Conservation (phyloP, 208 protist species). For the Leishmania mexicana region DNA sequence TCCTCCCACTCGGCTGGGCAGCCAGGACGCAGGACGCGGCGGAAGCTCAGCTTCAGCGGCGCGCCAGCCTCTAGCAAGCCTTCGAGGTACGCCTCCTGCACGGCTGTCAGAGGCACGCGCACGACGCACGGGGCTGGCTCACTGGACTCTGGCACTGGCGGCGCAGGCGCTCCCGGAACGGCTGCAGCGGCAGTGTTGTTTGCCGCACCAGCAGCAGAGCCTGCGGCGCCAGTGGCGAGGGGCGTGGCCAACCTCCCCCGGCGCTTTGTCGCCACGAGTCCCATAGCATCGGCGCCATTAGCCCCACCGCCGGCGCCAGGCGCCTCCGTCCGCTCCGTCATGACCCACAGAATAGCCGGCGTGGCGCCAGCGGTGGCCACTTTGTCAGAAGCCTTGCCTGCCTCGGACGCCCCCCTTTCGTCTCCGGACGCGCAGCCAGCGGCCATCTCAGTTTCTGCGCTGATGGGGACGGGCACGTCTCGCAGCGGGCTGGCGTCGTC, state of each 20-base stretch:
- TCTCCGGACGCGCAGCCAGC: not conserved
- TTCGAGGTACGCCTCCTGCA: constrained; percentile 55
- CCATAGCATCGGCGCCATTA: constrained; percentile 2
- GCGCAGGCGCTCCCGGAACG: constrained; percentile 27
- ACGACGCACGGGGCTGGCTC: constrained; percentile 71
- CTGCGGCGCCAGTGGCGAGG: not conserved
- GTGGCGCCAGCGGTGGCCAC: not conserved
- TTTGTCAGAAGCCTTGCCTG: not conserved
- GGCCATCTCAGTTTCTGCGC: constrained; percentile 10
- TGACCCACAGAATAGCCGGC: constrained; percentile 37
- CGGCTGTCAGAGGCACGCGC: constrained; percentile 67
- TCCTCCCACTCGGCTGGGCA: constrained; percentile 88
- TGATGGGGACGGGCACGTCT: constrained; percentile 56
- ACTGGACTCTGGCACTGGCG: constrained; percentile 45
- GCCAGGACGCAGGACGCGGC: constrained; percentile 61
- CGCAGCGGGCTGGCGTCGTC: constrained; percentile 57
- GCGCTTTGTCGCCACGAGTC: constrained; percentile 17
- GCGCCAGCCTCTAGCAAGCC: constrained; percentile 39
- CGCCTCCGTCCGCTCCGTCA: constrained; percentile 26
- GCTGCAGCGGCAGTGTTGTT: constrained; percentile 5
- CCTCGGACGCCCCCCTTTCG: not conserved
- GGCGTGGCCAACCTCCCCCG: constrained; percentile 30
- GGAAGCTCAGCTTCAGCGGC: constrained; percentile 62
- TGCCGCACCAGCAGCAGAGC: not conserved
- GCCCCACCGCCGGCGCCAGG: not conserved